These are phyloP conservation scores for Dichomitus squalens DNA, from an alignment of 1,284 basidiomycete species.

Conservation along the genomic window DNA sequence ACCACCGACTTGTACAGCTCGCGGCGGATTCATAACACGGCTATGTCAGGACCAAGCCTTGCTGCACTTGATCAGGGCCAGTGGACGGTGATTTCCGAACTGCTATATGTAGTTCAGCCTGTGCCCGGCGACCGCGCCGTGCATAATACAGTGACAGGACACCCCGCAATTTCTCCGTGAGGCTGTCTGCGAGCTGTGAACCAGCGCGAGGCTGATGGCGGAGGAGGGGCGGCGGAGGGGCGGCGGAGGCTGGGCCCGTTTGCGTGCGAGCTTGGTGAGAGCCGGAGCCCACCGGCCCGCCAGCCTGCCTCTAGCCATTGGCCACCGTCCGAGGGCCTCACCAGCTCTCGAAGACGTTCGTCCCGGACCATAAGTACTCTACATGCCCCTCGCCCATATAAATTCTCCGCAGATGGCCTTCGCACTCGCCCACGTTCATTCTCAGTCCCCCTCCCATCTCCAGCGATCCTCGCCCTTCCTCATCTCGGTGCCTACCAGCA, in stretches of 20 bases:
- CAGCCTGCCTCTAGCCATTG: not conserved
- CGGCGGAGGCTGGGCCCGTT: not conserved
- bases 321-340: not conserved
- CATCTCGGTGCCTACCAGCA: not conserved
- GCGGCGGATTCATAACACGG: too few relatives aligned
- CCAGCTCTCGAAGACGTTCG: not conserved
- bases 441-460: not conserved
- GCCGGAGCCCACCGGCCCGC: not conserved
- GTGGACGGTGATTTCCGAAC: too few relatives aligned
- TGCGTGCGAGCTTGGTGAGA: not conserved
- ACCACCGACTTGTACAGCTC: too few relatives aligned
- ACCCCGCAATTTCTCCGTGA: not conserved
- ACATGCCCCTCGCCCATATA: conserved; percentile 11
- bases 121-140: too few relatives aligned
- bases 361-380: not conserved
- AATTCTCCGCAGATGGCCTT: conserved; percentile 6
- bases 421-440: not conserved
- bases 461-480: not conserved
- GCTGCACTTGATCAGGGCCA: too few relatives aligned
- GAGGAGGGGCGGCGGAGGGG: not conserved
- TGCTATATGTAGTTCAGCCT: too few relatives aligned
- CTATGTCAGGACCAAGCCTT: too few relatives aligned
- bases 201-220: too few relatives aligned
- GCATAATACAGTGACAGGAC: too few relatives aligned
- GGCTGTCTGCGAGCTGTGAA: too few relatives aligned